A percentile compares a stretch with the other conserved stretches of the same genome.
These are phyloP conservation scores for Bjerkandera adusta DNA, from an alignment of 1,284 basidiomycete species.

Conservation along the genomic window DNA sequence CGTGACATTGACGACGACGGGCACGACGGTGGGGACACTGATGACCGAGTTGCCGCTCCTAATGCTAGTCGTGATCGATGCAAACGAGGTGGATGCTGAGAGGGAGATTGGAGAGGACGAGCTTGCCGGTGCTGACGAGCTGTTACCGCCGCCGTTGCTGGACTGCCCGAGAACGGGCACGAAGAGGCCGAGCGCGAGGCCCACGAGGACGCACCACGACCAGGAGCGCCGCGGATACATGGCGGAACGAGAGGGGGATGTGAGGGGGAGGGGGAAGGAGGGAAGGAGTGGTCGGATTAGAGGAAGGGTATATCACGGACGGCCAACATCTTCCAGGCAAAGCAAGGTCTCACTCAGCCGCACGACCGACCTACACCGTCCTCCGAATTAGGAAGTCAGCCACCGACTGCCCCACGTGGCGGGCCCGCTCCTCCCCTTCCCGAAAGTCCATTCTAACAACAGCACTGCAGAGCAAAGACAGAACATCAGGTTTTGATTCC, in stretches of 20 bases:
- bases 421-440: slow-evolving; percentile 5
- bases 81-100: slow-evolving; percentile 17
- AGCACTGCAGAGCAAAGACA: slow-evolving; percentile 3
- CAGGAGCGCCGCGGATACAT: slow-evolving; percentile 16
- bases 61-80: slow-evolving; percentile 39
- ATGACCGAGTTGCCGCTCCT: slow-evolving; percentile 46
- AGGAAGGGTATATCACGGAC: slow-evolving; percentile 18
- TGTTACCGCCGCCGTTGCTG: too few relatives aligned
- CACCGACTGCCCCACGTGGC: slow-evolving; percentile 12
- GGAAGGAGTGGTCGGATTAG: slow-evolving; percentile 15
- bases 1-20: slow-evolving; percentile 60
- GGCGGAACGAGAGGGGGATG: slow-evolving; percentile 17
- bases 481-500: slow-evolving; percentile 11
- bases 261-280: slow-evolving; percentile 15
- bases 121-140: slow-evolving; percentile 15
- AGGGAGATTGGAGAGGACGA: slow-evolving; percentile 16
- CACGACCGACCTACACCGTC: slow-evolving; percentile 2
- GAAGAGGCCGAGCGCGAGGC: slow-evolving; percentile 13
- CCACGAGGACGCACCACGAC: slow-evolving; percentile 16
- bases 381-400: background rate
- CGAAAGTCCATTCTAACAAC: too few relatives aligned
- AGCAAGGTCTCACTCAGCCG: slow-evolving; percentile 10
- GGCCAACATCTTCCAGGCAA: slow-evolving; percentile 11
- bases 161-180: slow-evolving; percentile 14
- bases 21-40: slow-evolving; percentile 49